Conservation (phyloP, 202 grass and related monocot genomes). For the Musa balbisiana region DNA sequence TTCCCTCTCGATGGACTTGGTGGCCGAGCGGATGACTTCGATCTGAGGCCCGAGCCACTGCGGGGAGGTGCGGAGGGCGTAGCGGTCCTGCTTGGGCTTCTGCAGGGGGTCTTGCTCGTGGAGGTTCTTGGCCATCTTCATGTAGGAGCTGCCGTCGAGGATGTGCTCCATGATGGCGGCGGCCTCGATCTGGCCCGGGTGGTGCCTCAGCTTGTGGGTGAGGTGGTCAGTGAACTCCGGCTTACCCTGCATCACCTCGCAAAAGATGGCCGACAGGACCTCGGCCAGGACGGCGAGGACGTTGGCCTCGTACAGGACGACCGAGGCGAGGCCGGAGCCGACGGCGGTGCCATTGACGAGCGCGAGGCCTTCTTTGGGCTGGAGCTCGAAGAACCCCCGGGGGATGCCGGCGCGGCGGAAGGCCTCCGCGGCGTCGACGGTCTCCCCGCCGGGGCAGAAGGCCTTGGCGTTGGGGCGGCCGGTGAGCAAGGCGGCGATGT, state of each 20-base stretch:
- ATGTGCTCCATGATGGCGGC: constrained; percentile 87
- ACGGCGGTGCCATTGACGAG: constrained; percentile 85
- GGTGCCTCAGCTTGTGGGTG: constrained; percentile 85
- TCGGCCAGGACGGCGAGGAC: constrained; percentile 52
- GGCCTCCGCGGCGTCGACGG: constrained; percentile 52
- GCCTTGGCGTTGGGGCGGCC: constrained; percentile 22
- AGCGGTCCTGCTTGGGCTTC: constrained; percentile 87
- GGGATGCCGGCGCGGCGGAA: constrained; percentile 58
- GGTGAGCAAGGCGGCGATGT: constrained; percentile 3
- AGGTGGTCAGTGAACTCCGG: constrained; percentile 76
- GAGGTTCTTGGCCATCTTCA: constrained; percentile 50
- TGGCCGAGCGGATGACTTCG: constrained; percentile 70
- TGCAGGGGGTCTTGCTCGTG: constrained; percentile 61
- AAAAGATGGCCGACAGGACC: constrained; percentile 64
- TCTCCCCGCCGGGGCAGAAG: constrained; percentile 36
- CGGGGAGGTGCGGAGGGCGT: constrained; percentile 88
- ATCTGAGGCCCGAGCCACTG: constrained; percentile 85
- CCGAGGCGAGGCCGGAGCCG: constrained; percentile 62
- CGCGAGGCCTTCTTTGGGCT: constrained; percentile 80
- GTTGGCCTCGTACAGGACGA: constrained; percentile 72
- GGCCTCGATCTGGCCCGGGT: constrained; percentile 74
- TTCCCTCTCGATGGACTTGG: constrained; percentile 34
- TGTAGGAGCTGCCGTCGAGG: constrained; percentile 65
- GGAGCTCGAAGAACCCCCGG: constrained; percentile 67
- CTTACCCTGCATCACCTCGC: constrained; percentile 83